Evolutionary conservation across 108 stramenopile genomes (phyloP).

Genomic region (Licmophora abbreviata): DNA sequence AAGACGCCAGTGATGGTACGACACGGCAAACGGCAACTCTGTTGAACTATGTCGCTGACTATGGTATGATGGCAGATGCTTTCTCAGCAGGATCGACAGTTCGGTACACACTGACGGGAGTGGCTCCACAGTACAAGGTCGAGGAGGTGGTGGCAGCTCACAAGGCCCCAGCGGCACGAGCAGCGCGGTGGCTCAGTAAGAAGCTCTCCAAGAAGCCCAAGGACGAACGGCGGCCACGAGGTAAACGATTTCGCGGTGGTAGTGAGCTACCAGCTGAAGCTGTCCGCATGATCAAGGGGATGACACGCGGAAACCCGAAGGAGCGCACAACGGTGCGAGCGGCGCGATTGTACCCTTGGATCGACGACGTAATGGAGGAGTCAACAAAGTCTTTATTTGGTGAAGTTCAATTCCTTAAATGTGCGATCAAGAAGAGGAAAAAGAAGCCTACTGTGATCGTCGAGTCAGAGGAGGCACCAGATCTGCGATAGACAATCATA

Average conservation of each 20-base stretch:
- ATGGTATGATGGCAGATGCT: conserved; percentile 69
- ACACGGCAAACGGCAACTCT: conserved; percentile 16
- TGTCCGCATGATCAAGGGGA: conserved; percentile 5
- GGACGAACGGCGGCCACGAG: neutral
- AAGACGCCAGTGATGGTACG: conserved; percentile 7
- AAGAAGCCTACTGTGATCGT: too few relatives aligned
- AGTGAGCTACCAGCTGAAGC: conserved; percentile 17
- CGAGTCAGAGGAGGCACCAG: too few relatives aligned
- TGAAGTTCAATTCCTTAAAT: neutral
- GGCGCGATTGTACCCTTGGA: conserved; percentile 17
- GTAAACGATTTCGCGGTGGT: neutral
- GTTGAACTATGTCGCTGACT: conserved; percentile 33
- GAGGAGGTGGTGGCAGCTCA: conserved; percentile 28
- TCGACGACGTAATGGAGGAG: conserved; percentile 16
- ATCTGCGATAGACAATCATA: too few relatives aligned
- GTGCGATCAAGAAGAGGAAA: neutral
- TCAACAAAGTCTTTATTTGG: neutral
- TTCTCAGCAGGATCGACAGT: conserved; percentile 59
- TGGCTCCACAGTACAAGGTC: conserved; percentile 31
- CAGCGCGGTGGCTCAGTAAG: neutral
- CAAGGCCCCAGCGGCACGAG: neutral
- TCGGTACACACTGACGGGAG: conserved; percentile 57
- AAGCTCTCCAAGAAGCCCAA: neutral
- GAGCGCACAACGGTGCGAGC: conserved; percentile 19
- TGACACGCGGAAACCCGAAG: conserved; percentile 15